Evolutionary conservation across 2,329 filamentous ascomycete species (phyloP), one percentile per base, ranked within the genome.

Genomic region (Bimuria novae-zelandiae): DNA sequence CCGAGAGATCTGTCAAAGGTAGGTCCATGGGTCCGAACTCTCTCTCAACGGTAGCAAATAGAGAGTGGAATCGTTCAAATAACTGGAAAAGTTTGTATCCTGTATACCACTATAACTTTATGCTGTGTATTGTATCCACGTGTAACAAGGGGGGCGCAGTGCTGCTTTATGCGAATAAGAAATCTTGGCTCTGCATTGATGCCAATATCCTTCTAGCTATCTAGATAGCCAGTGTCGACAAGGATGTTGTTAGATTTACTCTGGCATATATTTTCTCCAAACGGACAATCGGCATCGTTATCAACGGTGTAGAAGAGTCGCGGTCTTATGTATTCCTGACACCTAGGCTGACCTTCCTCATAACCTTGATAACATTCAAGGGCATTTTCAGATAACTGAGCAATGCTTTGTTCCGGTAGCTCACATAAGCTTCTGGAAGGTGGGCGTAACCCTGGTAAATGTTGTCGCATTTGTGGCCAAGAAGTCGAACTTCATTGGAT

Each of bases 401-500:
- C 2, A n/a, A 42, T 11, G 3, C 43, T 23, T n/a, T n/a, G 1
- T 42, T 49, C 11, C 21, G 30, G 23, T 49, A 49, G 3, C 11
- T 39, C 12, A 32, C 7, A 40, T 11, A 7, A 4, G 30, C 23
- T 29, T 22, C 5, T 10, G 45, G 29, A 7, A 27, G 7, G 25
- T 49, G 3, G 4, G 19, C 35, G 11, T n/a, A 30, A 12, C 16
- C 11, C 17, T 6, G 5, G 5, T 33, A 32, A 17, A 40, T 11
- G 10, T 36, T 48, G 11, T 64, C 71, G 51, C 70, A 75, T 11
- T 62, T 49, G 1, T 56, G 52, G 10, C 70, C 65, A 12, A 41
- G 35, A 3, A 75, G 55, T 1, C 75, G 56, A 1, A 68, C 63
- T 42, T 74, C 64, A 23, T 71, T 67, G 1, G 69, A 68, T 1